Evolutionary conservation across 2,329 filamentous ascomycete species (phyloP), one percentile per base, ranked within the genome.

Genomic region (Dichotomopilus funicola): DNA sequence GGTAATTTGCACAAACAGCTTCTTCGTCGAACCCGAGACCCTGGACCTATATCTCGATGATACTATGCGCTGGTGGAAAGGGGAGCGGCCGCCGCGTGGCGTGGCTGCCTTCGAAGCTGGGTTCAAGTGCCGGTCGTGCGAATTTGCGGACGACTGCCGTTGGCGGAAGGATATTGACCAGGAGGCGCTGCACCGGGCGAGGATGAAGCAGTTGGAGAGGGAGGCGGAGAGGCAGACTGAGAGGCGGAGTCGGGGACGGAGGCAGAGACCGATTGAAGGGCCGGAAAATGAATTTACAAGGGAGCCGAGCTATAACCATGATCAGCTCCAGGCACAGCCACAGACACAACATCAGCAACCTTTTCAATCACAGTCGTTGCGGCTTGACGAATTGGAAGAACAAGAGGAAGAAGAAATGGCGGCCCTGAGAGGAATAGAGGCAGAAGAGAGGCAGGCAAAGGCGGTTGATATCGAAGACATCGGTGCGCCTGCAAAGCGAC

Each of bases 61-160:
- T 2, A 85, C 88, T 60, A 83, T 96, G 80, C 69, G 77, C n/a
- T 96, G 90, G 90, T 97, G 92, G 92, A 82, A 81, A 36, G 92
- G 91, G 1, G 76, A 87, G 63, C 75, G 91, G 12, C 72, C 79
- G 49, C 83, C 91, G 0, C 77, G 78, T 6, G 92, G 92, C 0
- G 91, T 96, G 2, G 78, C 82, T 6, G 79, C 95, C 6, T 86
- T 91, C 65, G 91, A 96, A 63, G 88, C 55, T 37, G 40, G 89
- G 0, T 95, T 87, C 72, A 97, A 96, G 69, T 97, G 92, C 68
- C 75, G 83, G 19, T 82, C 78, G 31, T 97, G 92, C 66, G 90
- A 95, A 62, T 96, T 96, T 69, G 82, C 79, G 0, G 85, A 89
- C 2, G 77, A 75, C 1, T 97, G 92, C 68, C 78, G 80, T 10